Base-by-base conservation (phyloP, 2,329 filamentous ascomycete species). In the Sclerotinia subarctica region DNA sequence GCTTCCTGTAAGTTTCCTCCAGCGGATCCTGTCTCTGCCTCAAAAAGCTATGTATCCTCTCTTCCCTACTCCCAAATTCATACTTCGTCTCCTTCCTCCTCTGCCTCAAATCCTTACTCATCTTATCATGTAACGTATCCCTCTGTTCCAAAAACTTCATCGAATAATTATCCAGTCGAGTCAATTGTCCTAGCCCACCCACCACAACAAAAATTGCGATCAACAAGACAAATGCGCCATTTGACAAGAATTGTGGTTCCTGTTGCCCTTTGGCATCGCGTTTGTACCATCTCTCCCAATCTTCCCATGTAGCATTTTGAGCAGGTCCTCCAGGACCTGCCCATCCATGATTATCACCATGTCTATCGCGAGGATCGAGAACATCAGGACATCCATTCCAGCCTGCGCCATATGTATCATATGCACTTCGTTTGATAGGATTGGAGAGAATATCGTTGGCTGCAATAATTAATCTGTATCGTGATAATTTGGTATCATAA, bases 291-390 rank as follows among this genome's bases (percentile, higher is more conserved):
- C 84, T 84, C 80, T 97, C 92, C 94, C 94, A 97, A 78, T 99
- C 95, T 78, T 99, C 95, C 95, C 95, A 99, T 0, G 95, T 98
- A 0, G 93, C 95, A 78, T 98, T 98, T 73, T 82, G 78, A 75
- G 82, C 85, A 60, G 89, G 86, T 3, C 84, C 77, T 24, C 71
- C 65, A 8, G 73, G 73, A 13, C 72, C 70, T 6, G 70, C 72
- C 75, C 76, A 76, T 8, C 73, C 74, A 68, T 68, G 66, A 13
- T 66, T 70, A 32, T 65, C 63, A 13, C 69, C 60, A 21, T 46
- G 51, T 35, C 68, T 72, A 70, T 75, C 73, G 68, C 72, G 70
- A 57, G 70, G 76, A 68, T 68, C 69, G 66, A 69, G 70, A 32
- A 76, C 72, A 47, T 75, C 80, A 4, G 81, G 77, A 46, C 80